phyloP scores from a whole-genome alignment of 495 filamentous ascomycete species.

The Podospora fimiseda region DNA sequence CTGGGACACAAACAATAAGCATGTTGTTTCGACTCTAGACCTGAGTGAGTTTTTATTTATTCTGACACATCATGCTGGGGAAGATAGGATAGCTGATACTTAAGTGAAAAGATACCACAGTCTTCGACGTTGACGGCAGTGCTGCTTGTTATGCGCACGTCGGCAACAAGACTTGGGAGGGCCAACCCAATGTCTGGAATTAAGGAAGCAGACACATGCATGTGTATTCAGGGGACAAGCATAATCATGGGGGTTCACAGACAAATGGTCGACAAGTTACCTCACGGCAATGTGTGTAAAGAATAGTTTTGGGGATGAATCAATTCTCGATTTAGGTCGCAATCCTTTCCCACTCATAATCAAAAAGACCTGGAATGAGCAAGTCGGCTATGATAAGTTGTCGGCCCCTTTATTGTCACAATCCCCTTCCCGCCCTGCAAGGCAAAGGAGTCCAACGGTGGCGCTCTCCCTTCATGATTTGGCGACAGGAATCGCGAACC shows the following conservation, averaged over 20 bases:
- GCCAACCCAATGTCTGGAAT: not conserved
- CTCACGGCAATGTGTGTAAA: too few species aligned
- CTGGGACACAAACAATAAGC: not conserved
- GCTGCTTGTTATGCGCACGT: conserved; percentile 14
- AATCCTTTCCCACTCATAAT: not conserved
- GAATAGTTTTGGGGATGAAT: not conserved
- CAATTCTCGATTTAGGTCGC: not conserved
- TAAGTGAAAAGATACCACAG: not conserved
- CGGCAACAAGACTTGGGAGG: conserved; percentile 14
- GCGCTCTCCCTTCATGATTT: not conserved
- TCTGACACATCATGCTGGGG: too few species aligned
- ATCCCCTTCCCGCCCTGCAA: not conserved
- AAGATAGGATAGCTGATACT: too few species aligned
- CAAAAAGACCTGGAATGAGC: not conserved
- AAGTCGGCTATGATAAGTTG: not conserved
- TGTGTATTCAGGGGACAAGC: too few species aligned
- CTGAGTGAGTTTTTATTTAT: conserved; percentile 10
- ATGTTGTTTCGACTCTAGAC: conserved; percentile 7
- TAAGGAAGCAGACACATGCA: not conserved
- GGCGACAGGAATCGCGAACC: too few species aligned
- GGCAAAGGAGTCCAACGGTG: not conserved
- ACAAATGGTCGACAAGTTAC: too few species aligned
- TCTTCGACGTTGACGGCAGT: conserved; percentile 11
- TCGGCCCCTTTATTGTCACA: conserved; percentile 14
- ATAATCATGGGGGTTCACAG: too few species aligned